Evolutionary conservation across 148 eudicot genomes (phyloP), one percentile per base, ranked within the genome.

Genomic region (Cornus controversa): DNA sequence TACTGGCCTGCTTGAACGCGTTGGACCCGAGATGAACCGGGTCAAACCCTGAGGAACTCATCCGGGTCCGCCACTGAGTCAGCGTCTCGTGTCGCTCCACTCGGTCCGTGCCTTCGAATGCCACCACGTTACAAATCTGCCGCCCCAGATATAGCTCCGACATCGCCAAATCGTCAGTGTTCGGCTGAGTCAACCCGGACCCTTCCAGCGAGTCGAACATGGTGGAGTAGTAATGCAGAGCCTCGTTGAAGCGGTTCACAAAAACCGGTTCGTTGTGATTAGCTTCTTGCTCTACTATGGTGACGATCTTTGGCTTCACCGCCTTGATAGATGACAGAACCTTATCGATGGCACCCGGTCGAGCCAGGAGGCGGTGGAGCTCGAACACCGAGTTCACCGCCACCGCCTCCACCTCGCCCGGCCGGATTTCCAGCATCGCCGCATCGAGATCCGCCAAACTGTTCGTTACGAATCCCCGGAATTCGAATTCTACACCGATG

Each of bases 41-140:
- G 4, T 77, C 77, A 2, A 95, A 93, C 74, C 93, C 99, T 23
- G 90, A 82, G 2, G 88, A 66, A 1, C 66, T 77, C 84, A 95
- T 81, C 88, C 96, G 66, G 1, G 53, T 73, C 42, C 90, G 77
- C 99, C 99, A 95, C 79, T 91, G 96, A 25, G 63, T 71, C 83
- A 91, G 23, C 22, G 94, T 78, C 86, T 96, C 99, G 77, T 96
- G 99, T 47, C 99, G 77, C 84, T 96, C 99, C 5, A 91, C 87
- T 45, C 99, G 78, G 36, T 93, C 98, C 10, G 70, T 2, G 1
- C 99, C 99, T 29, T 96, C 99, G 28, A 97, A 93, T 0, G 98
- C 93, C 82, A 96, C 94, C 71, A 96, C 91, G 87, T 96, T 93
- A 76, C 97, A 91, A 27, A 96, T 93, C 88, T 96, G 98, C 66